Base-by-base conservation (phyloP, 148 eudicot species). In the Polygonum aviculare region DNA sequence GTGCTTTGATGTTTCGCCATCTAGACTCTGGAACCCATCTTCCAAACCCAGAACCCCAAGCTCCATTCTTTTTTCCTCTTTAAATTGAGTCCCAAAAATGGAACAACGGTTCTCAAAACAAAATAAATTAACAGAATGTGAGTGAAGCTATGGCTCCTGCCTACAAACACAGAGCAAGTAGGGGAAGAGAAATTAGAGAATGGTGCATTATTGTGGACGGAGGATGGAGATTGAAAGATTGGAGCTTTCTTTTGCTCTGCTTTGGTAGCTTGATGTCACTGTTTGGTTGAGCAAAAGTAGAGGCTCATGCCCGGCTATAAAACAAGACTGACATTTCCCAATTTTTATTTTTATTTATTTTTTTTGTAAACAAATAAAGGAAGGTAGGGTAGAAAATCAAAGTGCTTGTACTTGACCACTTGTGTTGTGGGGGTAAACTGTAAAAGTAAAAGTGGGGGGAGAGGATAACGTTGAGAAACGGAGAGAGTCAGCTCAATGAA, bases 201-300 rank as follows among this genome's bases (percentile, higher is more conserved):
- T 35, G 72, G 14, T 8, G 15, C 72, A 69, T 69, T 69, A 69
- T 69, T 36, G 44, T 16, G 48, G 45, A 70, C 39, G 49, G 39
- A 16, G 45, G 73, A 70, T 39, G 73, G 73, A 70, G 48, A 70
- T 38, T 69, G 47, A 36, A 69, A 12, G 38, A 15, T 36, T 16
- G 67, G 33, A 22, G 67, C 12, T 59, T 26, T 55, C n/a, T 55
- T 19, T 59, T 59, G n/a, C n/a, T 65, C 36, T 65, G 71, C 12
- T 65, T 5, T 41, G 9, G 35, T 65, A 33, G 71, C 71, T 62
- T 14, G 16, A 14, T n/a, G 57, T 62, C 16, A 62, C 69, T 62
- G 69, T 62, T 62, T 33, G 36, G 69, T 62, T 26, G 69, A 62
- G 69, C 69, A 31, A 62, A 62, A 62, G 69, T 38, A 62, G 69